Evolutionary conservation across 257 asterid species (phyloP).

Genomic region (Przewalskia tangutica): DNA sequence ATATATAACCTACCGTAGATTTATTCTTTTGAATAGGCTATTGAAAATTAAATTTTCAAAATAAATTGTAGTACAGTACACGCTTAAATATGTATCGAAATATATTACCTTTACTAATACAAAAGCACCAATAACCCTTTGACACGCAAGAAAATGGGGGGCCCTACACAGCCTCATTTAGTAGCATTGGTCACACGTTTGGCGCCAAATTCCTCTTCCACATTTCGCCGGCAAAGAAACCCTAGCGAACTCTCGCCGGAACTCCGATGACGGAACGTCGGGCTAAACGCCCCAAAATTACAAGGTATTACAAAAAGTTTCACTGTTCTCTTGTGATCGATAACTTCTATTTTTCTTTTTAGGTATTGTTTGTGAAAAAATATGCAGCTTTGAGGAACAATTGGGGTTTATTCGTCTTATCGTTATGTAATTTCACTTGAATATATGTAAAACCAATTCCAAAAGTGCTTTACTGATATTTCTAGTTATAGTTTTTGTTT

Average conservation of each 20-base stretch:
- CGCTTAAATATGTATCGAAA: too few species aligned
- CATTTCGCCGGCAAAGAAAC: neutral
- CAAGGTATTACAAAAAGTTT: conserved; percentile 27
- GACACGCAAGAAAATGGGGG: neutral
- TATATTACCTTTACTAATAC: too few species aligned
- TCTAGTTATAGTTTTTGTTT: neutral
- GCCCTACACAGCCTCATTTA: neutral
- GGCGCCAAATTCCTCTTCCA: neutral
- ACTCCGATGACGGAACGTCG: conserved; percentile 35
- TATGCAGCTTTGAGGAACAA: neutral
- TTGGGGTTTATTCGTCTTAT: neutral
- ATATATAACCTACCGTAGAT: too few species aligned
- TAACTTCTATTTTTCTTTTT: neutral
- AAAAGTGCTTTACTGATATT: neutral
- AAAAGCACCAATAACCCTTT: neutral
- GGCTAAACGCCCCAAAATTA: conserved; percentile 42
- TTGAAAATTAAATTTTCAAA: too few species aligned
- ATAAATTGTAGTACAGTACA: too few species aligned
- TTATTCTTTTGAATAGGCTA: too few species aligned
- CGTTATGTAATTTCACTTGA: neutral
- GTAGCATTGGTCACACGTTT: neutral
- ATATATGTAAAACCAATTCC: neutral
- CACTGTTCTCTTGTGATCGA: neutral
- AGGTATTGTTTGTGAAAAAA: neutral
- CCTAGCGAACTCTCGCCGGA: neutral